A percentile compares a stretch with the other conserved stretches of the same genome.
Conservation (phyloP, 805 yeast genomes). For the Yarrowia sp. region DNA sequence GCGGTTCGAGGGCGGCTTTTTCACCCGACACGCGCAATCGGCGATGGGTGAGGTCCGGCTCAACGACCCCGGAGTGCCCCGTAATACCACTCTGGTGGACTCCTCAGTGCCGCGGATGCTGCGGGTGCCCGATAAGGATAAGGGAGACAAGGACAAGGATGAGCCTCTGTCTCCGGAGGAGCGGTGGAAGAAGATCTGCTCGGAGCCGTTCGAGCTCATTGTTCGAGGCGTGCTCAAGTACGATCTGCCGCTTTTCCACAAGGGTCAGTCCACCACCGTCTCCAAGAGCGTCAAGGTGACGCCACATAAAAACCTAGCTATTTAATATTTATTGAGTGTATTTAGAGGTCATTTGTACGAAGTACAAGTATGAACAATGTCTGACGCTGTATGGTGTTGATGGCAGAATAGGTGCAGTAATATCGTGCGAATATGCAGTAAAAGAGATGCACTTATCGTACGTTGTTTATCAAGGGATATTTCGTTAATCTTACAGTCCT, state of each 20-base stretch:
- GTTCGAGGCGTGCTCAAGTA: conserved; percentile 83
- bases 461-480: no score
- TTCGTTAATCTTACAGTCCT: no score
- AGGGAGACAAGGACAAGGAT: conserved; percentile 3
- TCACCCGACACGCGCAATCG: conserved; percentile 64
- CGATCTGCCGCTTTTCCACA: conserved; percentile 59
- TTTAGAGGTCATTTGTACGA: no score
- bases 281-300: conserved; percentile 38
- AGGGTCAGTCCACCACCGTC: conserved; percentile 29
- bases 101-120: conserved; percentile 13
- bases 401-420: no score
- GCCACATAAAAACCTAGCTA: conserved; percentile 36
- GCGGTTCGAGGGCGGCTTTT: conserved; percentile 76
- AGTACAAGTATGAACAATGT: no score
- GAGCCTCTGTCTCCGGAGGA: conserved; percentile 23
- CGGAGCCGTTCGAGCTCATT: conserved; percentile 77
- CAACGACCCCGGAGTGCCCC: conserved; percentile 65
- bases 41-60: conserved; percentile 75
- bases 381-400: no score
- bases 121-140: conserved; percentile 20
- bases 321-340: conserved; percentile 36
- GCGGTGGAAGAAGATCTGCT: conserved; percentile 36
- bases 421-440: no score
- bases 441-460: no score
- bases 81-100: conserved; percentile 1